Percentiles rank a stretch among this genome's conserved stretches.
phyloP scores from a whole-genome alignment of 169 alveolate genomes.

The Plasmodium gallinaceum region DNA sequence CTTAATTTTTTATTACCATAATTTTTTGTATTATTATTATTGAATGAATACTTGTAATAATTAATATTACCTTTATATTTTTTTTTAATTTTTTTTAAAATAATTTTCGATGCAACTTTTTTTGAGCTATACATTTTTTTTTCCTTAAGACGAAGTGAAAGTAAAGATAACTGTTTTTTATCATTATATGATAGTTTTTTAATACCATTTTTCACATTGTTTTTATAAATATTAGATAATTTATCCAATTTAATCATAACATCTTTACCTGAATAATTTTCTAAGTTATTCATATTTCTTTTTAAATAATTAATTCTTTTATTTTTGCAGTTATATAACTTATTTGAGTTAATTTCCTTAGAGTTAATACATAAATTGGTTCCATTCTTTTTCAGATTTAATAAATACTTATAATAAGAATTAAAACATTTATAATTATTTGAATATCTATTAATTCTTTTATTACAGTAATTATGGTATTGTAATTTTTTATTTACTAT shows the following conservation, averaged over 20 bases:
- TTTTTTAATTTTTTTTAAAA: conserved; percentile 14
- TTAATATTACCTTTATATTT: background rate
- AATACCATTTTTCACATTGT: background rate
- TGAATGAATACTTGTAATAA: background rate
- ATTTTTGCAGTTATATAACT: background rate
- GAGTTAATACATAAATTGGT: background rate
- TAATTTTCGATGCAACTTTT: conserved; percentile 28
- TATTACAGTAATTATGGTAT: conserved; percentile 1
- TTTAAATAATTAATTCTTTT: background rate
- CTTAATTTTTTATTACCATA: background rate
- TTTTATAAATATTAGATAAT: background rate
- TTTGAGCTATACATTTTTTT: background rate
- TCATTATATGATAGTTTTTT: too few relatives aligned
- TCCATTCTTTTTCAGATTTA: background rate
- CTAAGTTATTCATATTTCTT: background rate
- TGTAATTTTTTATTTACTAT: conserved; percentile 19
- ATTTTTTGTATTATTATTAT: conserved; percentile 4
- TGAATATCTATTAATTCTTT: background rate
- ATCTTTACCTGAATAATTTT: background rate
- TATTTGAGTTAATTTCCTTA: background rate
- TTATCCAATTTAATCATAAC: background rate
- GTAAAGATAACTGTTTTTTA: too few relatives aligned
- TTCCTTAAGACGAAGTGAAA: background rate
- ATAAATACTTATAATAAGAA: background rate
- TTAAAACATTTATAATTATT: background rate